These are phyloP conservation scores for Botrytis tulipae DNA, from an alignment of 2,329 filamentous ascomycete species.

Conservation along the genomic window DNA sequence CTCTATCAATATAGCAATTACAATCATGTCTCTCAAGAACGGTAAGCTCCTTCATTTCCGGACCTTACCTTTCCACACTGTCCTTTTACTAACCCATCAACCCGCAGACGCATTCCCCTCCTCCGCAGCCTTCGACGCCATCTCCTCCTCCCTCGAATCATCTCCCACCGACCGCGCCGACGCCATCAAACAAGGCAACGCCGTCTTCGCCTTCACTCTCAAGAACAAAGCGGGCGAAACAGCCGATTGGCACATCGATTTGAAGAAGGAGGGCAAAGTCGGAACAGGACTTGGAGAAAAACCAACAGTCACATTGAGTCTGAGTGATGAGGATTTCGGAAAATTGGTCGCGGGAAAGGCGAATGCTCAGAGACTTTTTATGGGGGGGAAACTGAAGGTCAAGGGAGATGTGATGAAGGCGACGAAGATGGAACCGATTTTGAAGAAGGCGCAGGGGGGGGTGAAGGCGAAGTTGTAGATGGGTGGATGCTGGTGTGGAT, in stretches of 20 bases:
- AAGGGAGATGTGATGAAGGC: constrained; percentile 99
- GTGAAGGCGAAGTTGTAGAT: constrained; percentile 21
- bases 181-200: constrained; percentile 84
- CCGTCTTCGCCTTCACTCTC: constrained; percentile 85
- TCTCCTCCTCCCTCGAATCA: constrained; percentile 67
- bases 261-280: constrained; percentile 85
- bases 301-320: constrained; percentile 79
- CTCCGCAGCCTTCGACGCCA: constrained; percentile 86
- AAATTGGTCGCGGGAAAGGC: constrained; percentile 82
- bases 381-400: constrained; percentile 98
- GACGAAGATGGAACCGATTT: constrained; percentile 73
- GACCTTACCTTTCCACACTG: background rate
- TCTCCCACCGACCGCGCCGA: constrained; percentile 75
- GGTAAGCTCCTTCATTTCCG: background rate
- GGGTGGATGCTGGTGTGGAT: background rate
- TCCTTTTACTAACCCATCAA: background rate
- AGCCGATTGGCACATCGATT: constrained; percentile 90
- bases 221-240: constrained; percentile 82
- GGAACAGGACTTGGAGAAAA: constrained; percentile 76
- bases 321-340: constrained; percentile 84
- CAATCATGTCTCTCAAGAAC: constrained; percentile 20
- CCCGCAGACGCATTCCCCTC: constrained; percentile 75
- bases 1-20: background rate
- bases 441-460: constrained; percentile 13
- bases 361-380: constrained; percentile 89